Evolutionary conservation across 306 rosid species (phyloP).

Genomic region (Vicia sativa): DNA sequence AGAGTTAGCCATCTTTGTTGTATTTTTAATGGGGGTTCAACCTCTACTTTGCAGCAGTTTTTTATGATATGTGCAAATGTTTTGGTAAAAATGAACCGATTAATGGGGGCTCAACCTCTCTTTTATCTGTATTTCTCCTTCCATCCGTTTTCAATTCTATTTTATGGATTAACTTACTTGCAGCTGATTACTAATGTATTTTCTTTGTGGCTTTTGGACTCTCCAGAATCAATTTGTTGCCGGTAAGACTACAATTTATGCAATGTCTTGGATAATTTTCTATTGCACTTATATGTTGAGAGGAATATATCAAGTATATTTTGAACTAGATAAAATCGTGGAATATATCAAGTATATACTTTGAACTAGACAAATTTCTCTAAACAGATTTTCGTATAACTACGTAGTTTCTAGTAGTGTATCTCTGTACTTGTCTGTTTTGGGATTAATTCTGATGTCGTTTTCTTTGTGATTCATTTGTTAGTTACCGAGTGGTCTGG

Average conservation of each 20-base stretch:
- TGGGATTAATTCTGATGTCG: conserved; percentile 34
- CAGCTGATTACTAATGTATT: conserved; percentile 49
- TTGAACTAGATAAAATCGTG: too few species aligned
- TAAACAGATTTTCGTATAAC: too few species aligned
- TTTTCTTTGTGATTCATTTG: conserved; percentile 31
- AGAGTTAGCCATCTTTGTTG: conserved; percentile 3
- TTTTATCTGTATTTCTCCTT: conserved; percentile 12
- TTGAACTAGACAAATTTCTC: too few species aligned
- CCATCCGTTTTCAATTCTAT: neutral
- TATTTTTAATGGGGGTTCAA: neutral
- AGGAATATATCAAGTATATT: neutral
- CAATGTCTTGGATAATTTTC: conserved; percentile 20
- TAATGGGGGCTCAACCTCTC: neutral
- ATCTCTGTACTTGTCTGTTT: conserved; percentile 8
- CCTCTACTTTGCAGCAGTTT: neutral
- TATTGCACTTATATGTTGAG: conserved; percentile 5
- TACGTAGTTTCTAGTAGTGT: neutral
- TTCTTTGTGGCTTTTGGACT: conserved; percentile 52
- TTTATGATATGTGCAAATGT: neutral
- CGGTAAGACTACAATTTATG: conserved; percentile 62
- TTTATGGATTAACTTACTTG: conserved; percentile 38
- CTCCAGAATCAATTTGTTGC: conserved; percentile 98
- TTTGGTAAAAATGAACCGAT: neutral
- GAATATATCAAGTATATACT: too few species aligned
- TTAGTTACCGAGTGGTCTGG: conserved; percentile 98